phyloP scores from a whole-genome alignment of 208 protist species.

The Crithidia thermophila region DNA sequence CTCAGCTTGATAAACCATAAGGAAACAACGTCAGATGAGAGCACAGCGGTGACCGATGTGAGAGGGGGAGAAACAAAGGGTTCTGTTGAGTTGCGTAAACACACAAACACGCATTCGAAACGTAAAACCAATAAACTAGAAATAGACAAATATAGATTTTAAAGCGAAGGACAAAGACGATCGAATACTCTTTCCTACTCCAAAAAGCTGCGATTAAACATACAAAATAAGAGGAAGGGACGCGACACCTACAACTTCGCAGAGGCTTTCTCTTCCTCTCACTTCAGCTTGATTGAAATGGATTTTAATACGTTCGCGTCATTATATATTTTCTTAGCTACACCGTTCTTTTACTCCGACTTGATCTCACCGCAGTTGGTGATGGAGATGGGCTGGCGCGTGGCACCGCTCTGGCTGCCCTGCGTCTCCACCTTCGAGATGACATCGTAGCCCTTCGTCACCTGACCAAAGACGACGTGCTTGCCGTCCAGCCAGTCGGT shows the following conservation, averaged over 20 bases:
- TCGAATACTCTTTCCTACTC: conserved; percentile 2
- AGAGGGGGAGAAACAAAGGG: not conserved
- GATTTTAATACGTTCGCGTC: too few species aligned
- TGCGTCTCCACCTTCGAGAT: conserved; percentile 76
- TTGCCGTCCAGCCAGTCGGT: conserved; percentile 91
- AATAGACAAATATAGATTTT: conserved; percentile 7
- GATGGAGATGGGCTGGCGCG: conserved; percentile 69
- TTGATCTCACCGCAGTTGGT: conserved; percentile 81
- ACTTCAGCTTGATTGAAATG: too few species aligned
- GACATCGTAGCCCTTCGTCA: conserved; percentile 88
- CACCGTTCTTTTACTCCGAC: conserved; percentile 21
- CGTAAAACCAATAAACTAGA: not conserved
- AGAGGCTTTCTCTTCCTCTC: too few species aligned
- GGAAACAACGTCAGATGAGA: too few species aligned
- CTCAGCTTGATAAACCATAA: too few species aligned
- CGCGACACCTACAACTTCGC: too few species aligned
- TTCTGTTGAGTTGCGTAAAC: conserved; percentile 11
- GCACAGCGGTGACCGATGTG: not conserved
- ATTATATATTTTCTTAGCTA: not conserved
- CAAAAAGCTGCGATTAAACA: not conserved
- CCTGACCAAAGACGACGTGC: conserved; percentile 96
- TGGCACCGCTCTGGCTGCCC: conserved; percentile 75
- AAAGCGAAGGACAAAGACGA: conserved; percentile 4
- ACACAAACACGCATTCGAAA: not conserved
- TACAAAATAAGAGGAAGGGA: too few species aligned